Base-by-base conservation (phyloP, 768 basidiomycete genomes). In the Hortiboletus flavorubellus region DNA sequence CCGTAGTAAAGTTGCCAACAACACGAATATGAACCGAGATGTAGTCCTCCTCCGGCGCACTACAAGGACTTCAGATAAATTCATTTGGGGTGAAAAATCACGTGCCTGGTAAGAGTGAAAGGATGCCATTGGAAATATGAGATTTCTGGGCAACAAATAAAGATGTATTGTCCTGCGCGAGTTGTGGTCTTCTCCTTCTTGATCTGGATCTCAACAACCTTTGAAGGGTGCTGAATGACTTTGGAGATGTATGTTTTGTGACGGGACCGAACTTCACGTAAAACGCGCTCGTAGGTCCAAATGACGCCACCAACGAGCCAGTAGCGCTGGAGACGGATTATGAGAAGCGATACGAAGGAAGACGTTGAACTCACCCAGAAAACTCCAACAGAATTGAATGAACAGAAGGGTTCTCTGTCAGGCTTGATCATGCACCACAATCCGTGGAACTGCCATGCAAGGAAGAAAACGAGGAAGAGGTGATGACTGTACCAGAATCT, bases 71-170 rank as follows among this genome's bases (percentile, higher is more conserved):
- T 51, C 12, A 55, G 51, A 43, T 12, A n/a, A 38, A 31, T 21
- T 8, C 16, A 8, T 26, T 18, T 4, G 29, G 11, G 10, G 14
- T 35, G n/a, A 31, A 48, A 38, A 46, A 47, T 38, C 33, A 60
- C 58, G 53, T 46, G n/a, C 86, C 86, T 88, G 34, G 93, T 96
- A 56, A 97, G 82, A 15, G 94, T 96, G 80, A 97, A 97, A 9
- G 94, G 93, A 67, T 98, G 95, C 90, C 93, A 98, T 69, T 97
- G 93, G 79, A 89, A 95, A 76, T 93, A 96, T 18, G 89, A 92
- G 44, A 98, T 78, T 72, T 93, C 90, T 9, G 94, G 95, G 74
- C 91, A 93, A 60, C 78, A 86, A 46, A 97, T 72, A 78, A 96
- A 94, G 69, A 98, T 91, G 72, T 97, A 98, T 70, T 96, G 91